These are phyloP conservation scores for Fraxinus platypoda DNA, from an alignment of 305 asterid genomes.

Conservation along the genomic window DNA sequence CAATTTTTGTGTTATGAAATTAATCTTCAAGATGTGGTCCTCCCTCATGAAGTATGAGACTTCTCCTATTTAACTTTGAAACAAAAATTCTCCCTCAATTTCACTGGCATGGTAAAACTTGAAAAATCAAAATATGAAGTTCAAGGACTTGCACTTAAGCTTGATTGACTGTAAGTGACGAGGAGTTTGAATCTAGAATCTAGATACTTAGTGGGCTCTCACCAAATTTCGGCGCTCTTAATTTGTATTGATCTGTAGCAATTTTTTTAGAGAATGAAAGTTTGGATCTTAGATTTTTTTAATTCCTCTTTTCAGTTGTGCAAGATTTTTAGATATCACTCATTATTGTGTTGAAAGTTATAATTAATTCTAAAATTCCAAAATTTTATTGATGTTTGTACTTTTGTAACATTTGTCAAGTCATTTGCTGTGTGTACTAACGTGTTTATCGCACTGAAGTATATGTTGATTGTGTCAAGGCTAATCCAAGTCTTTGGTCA, in stretches of 20 bases:
- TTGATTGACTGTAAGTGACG: background rate
- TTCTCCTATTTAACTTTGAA: too few species aligned
- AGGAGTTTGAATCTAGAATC: background rate
- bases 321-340: background rate
- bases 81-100: background rate
- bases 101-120: background rate
- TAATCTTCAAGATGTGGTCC: too few species aligned
- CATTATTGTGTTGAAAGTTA: background rate
- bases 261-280: background rate
- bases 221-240: background rate
- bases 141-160: background rate
- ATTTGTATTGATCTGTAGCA: background rate
- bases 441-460: background rate
- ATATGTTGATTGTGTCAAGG: background rate
- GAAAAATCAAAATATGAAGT: background rate
- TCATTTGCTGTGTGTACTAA: background rate
- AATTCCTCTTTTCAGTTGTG: background rate
- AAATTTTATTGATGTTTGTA: too few species aligned
- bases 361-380: too few species aligned
- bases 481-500: background rate
- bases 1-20: too few species aligned
- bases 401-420: background rate
- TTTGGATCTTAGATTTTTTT: background rate
- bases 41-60: too few species aligned
- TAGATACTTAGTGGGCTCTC: background rate